phyloP scores from a whole-genome alignment of 768 basidiomycete genomes.

The Tricholoma matsutake region DNA sequence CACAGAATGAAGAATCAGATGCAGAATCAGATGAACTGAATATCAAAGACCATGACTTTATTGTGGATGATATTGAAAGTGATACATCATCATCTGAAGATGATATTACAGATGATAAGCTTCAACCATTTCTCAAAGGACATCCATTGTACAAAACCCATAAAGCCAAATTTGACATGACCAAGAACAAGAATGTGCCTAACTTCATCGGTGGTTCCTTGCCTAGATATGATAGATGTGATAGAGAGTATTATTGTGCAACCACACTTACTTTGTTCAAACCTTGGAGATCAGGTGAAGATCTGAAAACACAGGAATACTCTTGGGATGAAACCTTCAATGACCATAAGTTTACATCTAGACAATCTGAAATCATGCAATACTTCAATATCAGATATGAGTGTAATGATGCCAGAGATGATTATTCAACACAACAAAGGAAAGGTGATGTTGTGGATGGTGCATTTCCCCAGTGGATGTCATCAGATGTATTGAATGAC shows the following conservation, averaged over 20 bases:
- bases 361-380: slow-evolving; percentile 15
- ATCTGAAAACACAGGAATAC: slow-evolving; percentile 16
- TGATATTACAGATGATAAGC: neutral
- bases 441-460: neutral
- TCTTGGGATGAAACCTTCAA: slow-evolving; percentile 27
- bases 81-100: neutral
- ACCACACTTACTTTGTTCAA: too few relatives aligned
- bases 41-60: neutral
- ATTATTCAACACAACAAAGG: slow-evolving; percentile 15
- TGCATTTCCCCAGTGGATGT: neutral
- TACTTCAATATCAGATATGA: slow-evolving; percentile 25
- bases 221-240: slow-evolving; percentile 27
- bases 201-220: slow-evolving; percentile 27
- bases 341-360: slow-evolving; percentile 9
- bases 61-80: neutral
- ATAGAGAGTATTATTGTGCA: slow-evolving; percentile 29
- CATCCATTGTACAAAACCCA: neutral
- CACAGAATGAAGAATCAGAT: neutral
- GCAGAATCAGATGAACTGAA: neutral
- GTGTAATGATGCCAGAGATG: slow-evolving; percentile 24
- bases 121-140: neutral
- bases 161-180: neutral
- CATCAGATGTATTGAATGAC: neutral
- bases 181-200: slow-evolving; percentile 5
- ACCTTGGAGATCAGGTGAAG: too few relatives aligned